Conservation (phyloP, 805 yeast genomes). For the Metschnikowia arizonensis region DNA sequence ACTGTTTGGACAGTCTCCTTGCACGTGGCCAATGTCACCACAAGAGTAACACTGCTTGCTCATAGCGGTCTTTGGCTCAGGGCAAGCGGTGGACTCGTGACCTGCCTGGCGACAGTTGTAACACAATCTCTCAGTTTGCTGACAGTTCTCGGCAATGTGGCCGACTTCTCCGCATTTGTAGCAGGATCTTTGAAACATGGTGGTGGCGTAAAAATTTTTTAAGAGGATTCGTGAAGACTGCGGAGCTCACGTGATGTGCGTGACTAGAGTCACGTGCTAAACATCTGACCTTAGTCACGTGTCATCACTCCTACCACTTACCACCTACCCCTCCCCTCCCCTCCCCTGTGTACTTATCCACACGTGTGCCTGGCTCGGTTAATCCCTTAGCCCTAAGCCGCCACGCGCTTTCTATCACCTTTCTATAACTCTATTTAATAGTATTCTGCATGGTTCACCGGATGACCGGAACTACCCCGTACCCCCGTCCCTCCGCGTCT, state of each 20-base stretch:
- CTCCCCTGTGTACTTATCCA: too few species aligned
- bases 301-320: too few species aligned
- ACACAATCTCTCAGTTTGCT: slow-evolving; percentile 79
- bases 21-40: slow-evolving; percentile 86
- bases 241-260: neutral
- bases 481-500: too few species aligned
- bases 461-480: neutral
- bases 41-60: slow-evolving; percentile 92
- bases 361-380: too few species aligned
- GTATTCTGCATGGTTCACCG: neutral
- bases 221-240: neutral
- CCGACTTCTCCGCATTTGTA: slow-evolving; percentile 91
- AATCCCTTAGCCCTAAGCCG: too few species aligned
- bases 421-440: too few species aligned
- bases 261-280: neutral
- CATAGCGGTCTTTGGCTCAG: slow-evolving; percentile 79
- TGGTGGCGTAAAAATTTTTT: slow-evolving; percentile 11
- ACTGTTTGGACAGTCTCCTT: slow-evolving; percentile 73
- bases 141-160: slow-evolving; percentile 85
- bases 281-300: too few species aligned
- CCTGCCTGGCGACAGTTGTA: slow-evolving; percentile 91
- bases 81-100: slow-evolving; percentile 85
- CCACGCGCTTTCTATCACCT: too few species aligned
- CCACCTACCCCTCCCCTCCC: too few species aligned
- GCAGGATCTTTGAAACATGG: slow-evolving; percentile 66